Conservation (phyloP, 345 rosid species). For the Psidium guajava region DNA sequence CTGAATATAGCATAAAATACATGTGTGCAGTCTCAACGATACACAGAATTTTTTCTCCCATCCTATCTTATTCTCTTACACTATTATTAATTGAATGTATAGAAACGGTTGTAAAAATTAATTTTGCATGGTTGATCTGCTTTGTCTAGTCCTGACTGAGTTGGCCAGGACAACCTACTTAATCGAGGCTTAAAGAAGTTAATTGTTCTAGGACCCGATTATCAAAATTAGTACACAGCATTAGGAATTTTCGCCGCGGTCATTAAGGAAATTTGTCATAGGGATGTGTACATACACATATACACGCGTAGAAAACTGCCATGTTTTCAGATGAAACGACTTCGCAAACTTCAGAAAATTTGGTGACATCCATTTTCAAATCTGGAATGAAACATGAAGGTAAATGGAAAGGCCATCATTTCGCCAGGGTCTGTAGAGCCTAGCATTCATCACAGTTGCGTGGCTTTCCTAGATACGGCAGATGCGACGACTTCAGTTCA, state of each 20-base stretch:
- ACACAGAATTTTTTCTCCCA: too few relatives aligned
- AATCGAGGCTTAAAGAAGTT: neutral
- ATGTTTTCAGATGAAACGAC: neutral
- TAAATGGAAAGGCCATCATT: neutral
- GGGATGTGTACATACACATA: neutral
- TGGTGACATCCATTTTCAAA: neutral
- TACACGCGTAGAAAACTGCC: neutral
- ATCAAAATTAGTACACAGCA: too few relatives aligned
- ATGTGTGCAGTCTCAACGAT: too few relatives aligned
- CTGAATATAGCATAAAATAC: too few relatives aligned
- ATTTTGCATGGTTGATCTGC: too few relatives aligned
- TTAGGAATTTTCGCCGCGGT: neutral
- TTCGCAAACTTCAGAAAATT: neutral
- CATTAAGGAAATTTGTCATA: accelerated
- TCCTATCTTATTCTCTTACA: too few relatives aligned
- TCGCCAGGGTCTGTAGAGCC: neutral
- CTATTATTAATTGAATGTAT: too few relatives aligned
- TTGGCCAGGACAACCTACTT: too few relatives aligned
- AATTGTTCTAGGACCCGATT: neutral
- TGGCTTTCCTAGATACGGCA: neutral
- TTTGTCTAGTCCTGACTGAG: too few relatives aligned
- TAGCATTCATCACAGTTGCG: neutral
- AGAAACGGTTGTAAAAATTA: too few relatives aligned
- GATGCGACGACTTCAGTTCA: neutral
- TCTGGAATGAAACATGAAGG: neutral